Percentiles rank a stretch among this genome's conserved stretches.
Conservation (phyloP, 1,139 yeast genomes). For the Kodamaea sp. region DNA sequence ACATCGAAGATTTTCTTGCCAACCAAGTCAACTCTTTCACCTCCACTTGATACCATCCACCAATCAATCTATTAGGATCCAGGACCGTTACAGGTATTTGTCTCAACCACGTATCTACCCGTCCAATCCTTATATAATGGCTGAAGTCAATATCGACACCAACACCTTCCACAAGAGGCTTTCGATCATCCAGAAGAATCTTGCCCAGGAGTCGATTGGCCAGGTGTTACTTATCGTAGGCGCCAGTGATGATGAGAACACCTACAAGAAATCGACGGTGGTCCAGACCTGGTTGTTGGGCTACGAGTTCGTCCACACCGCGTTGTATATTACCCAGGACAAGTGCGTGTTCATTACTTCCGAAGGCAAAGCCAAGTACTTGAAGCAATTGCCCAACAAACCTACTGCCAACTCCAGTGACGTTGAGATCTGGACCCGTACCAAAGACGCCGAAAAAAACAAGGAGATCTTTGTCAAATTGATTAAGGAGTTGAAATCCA, state of each 20-base stretch:
- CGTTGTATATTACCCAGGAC: slow-evolving; percentile 62
- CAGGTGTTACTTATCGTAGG: slow-evolving; percentile 69
- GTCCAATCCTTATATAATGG: slow-evolving; percentile 12
- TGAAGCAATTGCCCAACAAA: slow-evolving; percentile 51
- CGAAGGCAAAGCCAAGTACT: slow-evolving; percentile 83
- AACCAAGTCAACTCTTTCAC: neutral
- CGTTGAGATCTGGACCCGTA: slow-evolving; percentile 74
- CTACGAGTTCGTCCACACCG: slow-evolving; percentile 92
- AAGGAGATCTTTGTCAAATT: slow-evolving; percentile 64
- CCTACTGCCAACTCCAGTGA: slow-evolving; percentile 41
- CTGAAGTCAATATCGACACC: slow-evolving; percentile 43
- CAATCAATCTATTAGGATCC: neutral
- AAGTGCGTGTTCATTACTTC: slow-evolving; percentile 74
- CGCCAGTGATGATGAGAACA: slow-evolving; percentile 82
- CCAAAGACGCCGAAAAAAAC: slow-evolving; percentile 79
- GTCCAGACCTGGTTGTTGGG: slow-evolving; percentile 92
- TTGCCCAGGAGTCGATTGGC: slow-evolving; percentile 46
- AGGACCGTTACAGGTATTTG: too few species aligned
- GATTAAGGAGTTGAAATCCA: slow-evolving; percentile 46
- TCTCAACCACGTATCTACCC: slow-evolving; percentile 1
- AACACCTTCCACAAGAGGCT: slow-evolving; percentile 43
- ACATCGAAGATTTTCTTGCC: neutral
- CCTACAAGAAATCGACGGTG: slow-evolving; percentile 86
- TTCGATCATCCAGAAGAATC: slow-evolving; percentile 40
- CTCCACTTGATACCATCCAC: neutral